Evolutionary conservation across 345 rosid species (phyloP).

Genomic region (Carallia pectinifolia): DNA sequence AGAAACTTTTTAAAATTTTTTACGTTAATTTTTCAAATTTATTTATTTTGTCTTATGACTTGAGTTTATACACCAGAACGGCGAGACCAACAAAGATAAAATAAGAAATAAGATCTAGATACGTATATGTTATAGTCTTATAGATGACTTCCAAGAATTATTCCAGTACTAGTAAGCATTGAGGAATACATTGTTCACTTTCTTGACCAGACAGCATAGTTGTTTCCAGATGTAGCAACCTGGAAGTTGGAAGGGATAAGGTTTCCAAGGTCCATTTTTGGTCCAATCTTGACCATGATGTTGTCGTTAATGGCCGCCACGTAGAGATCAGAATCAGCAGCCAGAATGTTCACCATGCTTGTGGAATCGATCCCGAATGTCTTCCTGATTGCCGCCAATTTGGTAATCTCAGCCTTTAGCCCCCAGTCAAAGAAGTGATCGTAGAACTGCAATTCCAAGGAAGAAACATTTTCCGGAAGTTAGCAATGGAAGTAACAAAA

Average conservation of each 20-base stretch:
- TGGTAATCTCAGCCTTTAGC: constrained; percentile 51
- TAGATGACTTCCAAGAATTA: not conserved
- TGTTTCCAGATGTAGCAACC: constrained; percentile 54
- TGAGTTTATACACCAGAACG: no score
- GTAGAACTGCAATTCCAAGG: constrained; percentile 51
- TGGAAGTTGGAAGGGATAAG: constrained; percentile 60
- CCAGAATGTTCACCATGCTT: constrained; percentile 57
- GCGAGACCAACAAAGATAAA: no score
- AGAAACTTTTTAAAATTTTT: no score
- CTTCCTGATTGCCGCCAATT: constrained; percentile 45
- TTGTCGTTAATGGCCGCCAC: constrained; percentile 61
- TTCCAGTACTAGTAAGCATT: not conserved
- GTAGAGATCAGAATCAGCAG: constrained; percentile 59
- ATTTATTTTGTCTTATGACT: no score
- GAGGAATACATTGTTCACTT: constrained; percentile 4
- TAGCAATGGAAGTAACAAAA: no score
- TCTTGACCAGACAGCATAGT: constrained; percentile 61
- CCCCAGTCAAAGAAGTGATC: constrained; percentile 76
- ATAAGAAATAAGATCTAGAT: no score
- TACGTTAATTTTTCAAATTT: no score
- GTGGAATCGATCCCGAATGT: constrained; percentile 39
- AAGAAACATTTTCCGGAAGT: not conserved
- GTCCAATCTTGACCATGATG: constrained; percentile 75
- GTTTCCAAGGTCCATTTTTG: constrained; percentile 61
- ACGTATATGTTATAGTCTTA: no score